Conservation (phyloP, 345 rosid genomes). For the Excoecaria cochinchinensis region DNA sequence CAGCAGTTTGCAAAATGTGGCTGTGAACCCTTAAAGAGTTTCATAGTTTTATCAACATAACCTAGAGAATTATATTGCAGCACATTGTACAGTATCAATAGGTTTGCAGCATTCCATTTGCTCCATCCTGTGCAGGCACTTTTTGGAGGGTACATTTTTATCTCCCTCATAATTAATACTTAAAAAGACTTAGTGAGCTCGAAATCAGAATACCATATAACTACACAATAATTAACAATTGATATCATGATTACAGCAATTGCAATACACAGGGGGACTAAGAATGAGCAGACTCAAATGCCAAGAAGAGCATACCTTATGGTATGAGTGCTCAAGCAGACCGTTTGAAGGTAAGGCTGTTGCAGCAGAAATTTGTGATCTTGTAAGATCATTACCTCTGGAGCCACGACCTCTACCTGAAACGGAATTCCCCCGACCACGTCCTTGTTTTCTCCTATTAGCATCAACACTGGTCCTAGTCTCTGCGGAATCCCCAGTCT, state of each 20-base stretch:
- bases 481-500: slow-evolving; percentile 49
- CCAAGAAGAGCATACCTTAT: slow-evolving; percentile 52
- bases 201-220: background rate
- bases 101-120: background rate
- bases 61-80: background rate
- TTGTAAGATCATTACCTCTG: slow-evolving; percentile 58
- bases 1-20: background rate
- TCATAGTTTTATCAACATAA: background rate
- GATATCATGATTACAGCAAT: background rate
- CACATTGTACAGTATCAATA: background rate
- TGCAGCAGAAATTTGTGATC: slow-evolving; percentile 49
- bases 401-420: slow-evolving; percentile 90
- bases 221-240: background rate
- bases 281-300: background rate
- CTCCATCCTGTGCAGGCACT: background rate
- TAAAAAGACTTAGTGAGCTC: background rate
- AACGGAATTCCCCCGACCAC: slow-evolving; percentile 69
- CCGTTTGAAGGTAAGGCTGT: slow-evolving; percentile 54
- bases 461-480: slow-evolving; percentile 53
- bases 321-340: slow-evolving; percentile 55
- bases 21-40: background rate
- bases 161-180: background rate
- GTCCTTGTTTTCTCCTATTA: slow-evolving; percentile 73
- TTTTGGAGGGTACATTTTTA: background rate
- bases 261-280: slow-evolving; percentile 1